These are phyloP conservation scores for Pythium guiyangense DNA, from an alignment of 352 stramenopile species.

Conservation along the genomic window DNA sequence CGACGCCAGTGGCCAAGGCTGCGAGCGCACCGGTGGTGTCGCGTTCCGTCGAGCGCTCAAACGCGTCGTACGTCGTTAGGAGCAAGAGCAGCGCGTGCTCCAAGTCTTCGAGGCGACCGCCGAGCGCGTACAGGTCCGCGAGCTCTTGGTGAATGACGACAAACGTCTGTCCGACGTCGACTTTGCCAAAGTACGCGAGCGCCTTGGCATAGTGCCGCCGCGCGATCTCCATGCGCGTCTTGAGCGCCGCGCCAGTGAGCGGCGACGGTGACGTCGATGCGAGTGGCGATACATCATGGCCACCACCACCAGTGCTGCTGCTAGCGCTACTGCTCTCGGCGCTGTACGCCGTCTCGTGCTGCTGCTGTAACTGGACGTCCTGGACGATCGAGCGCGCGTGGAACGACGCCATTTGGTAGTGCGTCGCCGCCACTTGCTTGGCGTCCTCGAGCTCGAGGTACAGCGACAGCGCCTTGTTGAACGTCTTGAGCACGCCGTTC, in stretches of 20 bases:
- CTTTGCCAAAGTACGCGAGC: conserved; percentile 66
- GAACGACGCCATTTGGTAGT: conserved; percentile 86
- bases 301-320: not conserved
- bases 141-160: conserved; percentile 82
- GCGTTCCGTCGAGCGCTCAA: conserved; percentile 20
- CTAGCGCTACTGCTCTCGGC: not conserved
- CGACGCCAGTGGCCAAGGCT: conserved; percentile 31
- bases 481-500: conserved; percentile 49
- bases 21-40: conserved; percentile 30
- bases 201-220: conserved; percentile 84
- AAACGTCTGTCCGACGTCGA: conserved; percentile 72
- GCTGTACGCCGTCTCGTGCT: not conserved
- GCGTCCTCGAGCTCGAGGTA: conserved; percentile 66
- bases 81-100: conserved; percentile 76
- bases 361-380: conserved; percentile 20
- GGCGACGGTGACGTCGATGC: conserved; percentile 9
- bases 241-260: conserved; percentile 20
- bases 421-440: conserved; percentile 73
- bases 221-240: conserved; percentile 76
- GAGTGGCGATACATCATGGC: conserved; percentile 7
- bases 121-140: conserved; percentile 66
- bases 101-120: conserved; percentile 60
- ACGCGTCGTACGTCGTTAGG: conserved; percentile 73
- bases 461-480: conserved; percentile 68
- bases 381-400: conserved; percentile 56